Evolutionary conservation across 2,329 filamentous ascomycete genomes (phyloP), one percentile per base, ranked within the genome.

Genomic region (Aureobasidium sp.): DNA sequence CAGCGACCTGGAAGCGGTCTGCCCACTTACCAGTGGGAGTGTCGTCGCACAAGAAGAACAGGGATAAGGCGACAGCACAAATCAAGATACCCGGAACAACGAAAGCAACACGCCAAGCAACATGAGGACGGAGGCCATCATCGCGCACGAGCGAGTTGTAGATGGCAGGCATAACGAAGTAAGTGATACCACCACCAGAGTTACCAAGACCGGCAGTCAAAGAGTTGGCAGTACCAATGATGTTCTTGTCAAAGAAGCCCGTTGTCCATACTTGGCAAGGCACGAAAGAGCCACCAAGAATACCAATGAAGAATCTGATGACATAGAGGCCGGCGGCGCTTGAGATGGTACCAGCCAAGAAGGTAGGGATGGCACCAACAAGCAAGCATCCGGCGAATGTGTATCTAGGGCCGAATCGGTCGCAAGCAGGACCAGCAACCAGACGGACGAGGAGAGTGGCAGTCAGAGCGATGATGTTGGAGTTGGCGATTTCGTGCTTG

Each of bases 181-280:
- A 96, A 2, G 91, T 96, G 66, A 96, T 88, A 61, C 92, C 92
- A 65, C 91, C 92, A 62, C 92, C 91, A 30, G 90, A 83, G 68
- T 96, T 96, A 57, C 91, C 92, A 77, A 89, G 87, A 14, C 92
- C 92, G 45, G 86, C 92, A 1, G 91, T 87, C 21, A 96, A 76
- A 3, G 90, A 88, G 71, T 96, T 97, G 64, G 91, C 90, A 6
- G 90, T 92, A 51, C 92, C 92, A 21, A 96, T 88, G 30, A 96
- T 82, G 68, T 92, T 94, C 78, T 92, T 94, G 76, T 97, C 91
- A 72, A 91, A 96, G 79, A 96, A 96, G 0, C 87, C 90, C 0
- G 91, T 96, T 10, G 88, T 90, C 90, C 91, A 96, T 7, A 96
- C 92, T 72, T 95, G 91, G 73, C 91, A 96, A 13, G 89, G 89